Base-by-base conservation (phyloP, 805 yeast genomes). In the Helenozyma baotianmanensis region DNA sequence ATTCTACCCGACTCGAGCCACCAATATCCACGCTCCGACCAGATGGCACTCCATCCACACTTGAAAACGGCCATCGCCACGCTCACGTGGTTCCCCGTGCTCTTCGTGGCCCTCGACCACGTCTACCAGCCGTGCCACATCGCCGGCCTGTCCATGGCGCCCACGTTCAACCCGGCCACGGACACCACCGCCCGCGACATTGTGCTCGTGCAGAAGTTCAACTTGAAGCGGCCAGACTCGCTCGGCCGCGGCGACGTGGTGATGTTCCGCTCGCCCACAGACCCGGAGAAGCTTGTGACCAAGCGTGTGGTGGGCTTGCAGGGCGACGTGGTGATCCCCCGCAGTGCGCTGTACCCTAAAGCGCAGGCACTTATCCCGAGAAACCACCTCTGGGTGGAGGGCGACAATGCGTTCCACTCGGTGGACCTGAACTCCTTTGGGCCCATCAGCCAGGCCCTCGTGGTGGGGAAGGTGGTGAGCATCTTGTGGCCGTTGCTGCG, bases 381-480 rank as follows among this genome's bases (percentile, higher is more conserved):
- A 34, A 81, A 78, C 48, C 97, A 90, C 53, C 47, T 86, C 6
- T 90, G 97, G 97, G 88, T 88, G 0, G 97, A 90, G 55, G 97
- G 97, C 6, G 97, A 90, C 56, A 88, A 86, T 53, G 58, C 75
- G 11, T 61, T 63, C 37, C 90, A 82, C 49, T 81, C 95, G 1
- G 64, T 88, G 2, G 97, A 90, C 59, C 80, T 90, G 32, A 89
- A 88, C 55, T 74, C 71, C 7, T 90, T 84, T 62, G 97, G 97
- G 0, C 95, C 97, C 0, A 72, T 90, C 1, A 80, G 95, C 11
- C 72, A 78, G 23, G 96, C 90, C 0, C 60, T 90, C 37, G 79
- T 88, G 14, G 50, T 84, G 9, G 97, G 96, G 1, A 82, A 77
- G 48, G 95, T 82, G 1, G 64, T 74, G 1, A 58, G 61, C 27